Conservation (phyloP, 495 filamentous ascomycete species). For the Penicillium cosmopolitanum region DNA sequence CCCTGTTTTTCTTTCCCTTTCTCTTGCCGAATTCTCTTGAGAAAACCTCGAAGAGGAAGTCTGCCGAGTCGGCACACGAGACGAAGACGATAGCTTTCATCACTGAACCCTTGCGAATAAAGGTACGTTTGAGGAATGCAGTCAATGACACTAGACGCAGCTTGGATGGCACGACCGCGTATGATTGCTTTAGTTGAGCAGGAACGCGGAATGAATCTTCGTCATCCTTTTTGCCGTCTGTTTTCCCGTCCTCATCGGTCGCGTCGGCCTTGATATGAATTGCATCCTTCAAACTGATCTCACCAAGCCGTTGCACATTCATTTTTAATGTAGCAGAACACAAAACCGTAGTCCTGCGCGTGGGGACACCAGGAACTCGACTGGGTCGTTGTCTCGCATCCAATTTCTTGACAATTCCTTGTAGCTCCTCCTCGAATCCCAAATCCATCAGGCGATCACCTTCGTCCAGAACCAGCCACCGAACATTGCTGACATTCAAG, state of each 20-base stretch:
- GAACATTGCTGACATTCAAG: constrained; percentile 82
- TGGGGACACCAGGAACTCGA: constrained; percentile 64
- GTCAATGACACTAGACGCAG: constrained; percentile 84
- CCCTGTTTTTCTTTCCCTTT: constrained; percentile 30
- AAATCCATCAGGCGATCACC: constrained; percentile 96
- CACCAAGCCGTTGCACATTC: constrained; percentile 87
- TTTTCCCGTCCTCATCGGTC: constrained; percentile 43
- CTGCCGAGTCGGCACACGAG: constrained; percentile 93
- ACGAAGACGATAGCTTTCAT: constrained; percentile 97
- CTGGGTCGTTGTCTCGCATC: constrained; percentile 49
- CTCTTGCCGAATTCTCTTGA: constrained; percentile 49
- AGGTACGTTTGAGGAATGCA: constrained; percentile 80
- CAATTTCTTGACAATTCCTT: constrained; percentile 79
- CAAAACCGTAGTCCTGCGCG: constrained; percentile 80
- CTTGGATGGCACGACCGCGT: constrained; percentile 84
- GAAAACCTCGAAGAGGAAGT: constrained; percentile 94
- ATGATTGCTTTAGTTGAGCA: constrained; percentile 89
- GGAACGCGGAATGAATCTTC: constrained; percentile 74
- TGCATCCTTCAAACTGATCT: constrained; percentile 93
- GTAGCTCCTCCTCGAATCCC: constrained; percentile 89
- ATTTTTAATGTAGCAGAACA: constrained; percentile 98
- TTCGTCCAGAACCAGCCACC: constrained; percentile 94
- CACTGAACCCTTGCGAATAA: constrained; percentile 80
- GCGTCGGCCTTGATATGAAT: constrained; percentile 78
- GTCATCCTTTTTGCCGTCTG: constrained; percentile 46